These are phyloP conservation scores for Golubevia pallescens DNA, from an alignment of 1,284 basidiomycete genomes.

Conservation along the genomic window DNA sequence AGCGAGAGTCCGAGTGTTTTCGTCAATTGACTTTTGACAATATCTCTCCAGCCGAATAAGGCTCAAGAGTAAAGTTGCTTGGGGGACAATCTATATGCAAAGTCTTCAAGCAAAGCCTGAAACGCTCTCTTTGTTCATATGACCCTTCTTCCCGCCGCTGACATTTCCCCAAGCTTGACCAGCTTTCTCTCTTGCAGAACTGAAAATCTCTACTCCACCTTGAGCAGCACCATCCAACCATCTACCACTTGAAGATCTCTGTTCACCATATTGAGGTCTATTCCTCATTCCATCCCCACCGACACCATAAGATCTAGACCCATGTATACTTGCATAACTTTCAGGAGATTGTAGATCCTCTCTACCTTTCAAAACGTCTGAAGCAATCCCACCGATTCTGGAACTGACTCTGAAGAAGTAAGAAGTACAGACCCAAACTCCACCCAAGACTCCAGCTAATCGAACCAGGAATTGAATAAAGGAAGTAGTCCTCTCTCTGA, in stretches of 20 bases:
- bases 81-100: too few relatives aligned
- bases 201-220: not conserved
- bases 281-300: not conserved
- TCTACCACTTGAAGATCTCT: not conserved
- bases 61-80: too few relatives aligned
- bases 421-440: conserved; percentile 54
- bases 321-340: not conserved
- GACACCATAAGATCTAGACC: not conserved
- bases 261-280: not conserved
- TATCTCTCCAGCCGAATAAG: too few relatives aligned
- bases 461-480: conserved; percentile 83
- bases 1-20: too few relatives aligned
- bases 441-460: conserved; percentile 67
- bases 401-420: conserved; percentile 38
- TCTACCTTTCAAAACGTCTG: not conserved
- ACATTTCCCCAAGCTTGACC: not conserved
- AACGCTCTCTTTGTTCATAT: too few relatives aligned
- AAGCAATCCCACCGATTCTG: conserved; percentile 23
- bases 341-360: not conserved
- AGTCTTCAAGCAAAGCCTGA: too few relatives aligned
- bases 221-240: not conserved
- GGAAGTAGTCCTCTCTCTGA: conserved; percentile 83
- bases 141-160: too few relatives aligned
- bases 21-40: too few relatives aligned
- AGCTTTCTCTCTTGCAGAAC: not conserved